Conservation (phyloP, 768 basidiomycete species). For the Mycena capillaripes region DNA sequence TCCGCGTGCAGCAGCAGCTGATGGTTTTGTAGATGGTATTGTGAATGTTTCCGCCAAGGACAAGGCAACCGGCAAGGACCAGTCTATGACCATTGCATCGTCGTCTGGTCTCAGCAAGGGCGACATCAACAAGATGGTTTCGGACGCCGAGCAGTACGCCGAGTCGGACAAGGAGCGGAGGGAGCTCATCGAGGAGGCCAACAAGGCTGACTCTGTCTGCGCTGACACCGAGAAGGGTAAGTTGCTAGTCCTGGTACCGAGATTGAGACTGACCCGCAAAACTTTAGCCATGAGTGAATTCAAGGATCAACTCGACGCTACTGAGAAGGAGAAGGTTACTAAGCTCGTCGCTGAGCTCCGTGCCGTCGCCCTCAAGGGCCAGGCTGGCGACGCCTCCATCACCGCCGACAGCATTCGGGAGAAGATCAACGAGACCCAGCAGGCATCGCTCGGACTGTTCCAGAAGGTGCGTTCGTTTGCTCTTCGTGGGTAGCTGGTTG, state of each 20-base stretch:
- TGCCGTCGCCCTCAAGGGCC: slow-evolving; percentile 91
- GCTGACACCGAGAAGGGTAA: slow-evolving; percentile 95
- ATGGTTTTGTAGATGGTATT: slow-evolving; percentile 78
- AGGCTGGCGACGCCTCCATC: slow-evolving; percentile 84
- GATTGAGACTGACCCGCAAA: slow-evolving; percentile 16
- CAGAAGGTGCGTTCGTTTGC: slow-evolving; percentile 72
- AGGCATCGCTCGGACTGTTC: slow-evolving; percentile 96
- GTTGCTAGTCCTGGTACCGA: slow-evolving; percentile 36
- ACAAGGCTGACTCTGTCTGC: slow-evolving; percentile 95
- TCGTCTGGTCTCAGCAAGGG: slow-evolving; percentile 96
- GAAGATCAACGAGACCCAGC: slow-evolving; percentile 94
- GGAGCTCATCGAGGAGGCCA: slow-evolving; percentile 93
- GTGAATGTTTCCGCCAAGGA: slow-evolving; percentile 98
- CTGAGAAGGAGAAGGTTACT: slow-evolving; percentile 95
- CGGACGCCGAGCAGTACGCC: slow-evolving; percentile 93
- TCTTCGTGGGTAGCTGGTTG: not conserved
- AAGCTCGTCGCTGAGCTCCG: slow-evolving; percentile 90
- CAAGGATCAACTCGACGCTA: slow-evolving; percentile 94
- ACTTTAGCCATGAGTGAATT: slow-evolving; percentile 91
- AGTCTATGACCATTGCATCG: slow-evolving; percentile 97
- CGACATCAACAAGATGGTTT: slow-evolving; percentile 98
- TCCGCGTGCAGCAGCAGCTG: slow-evolving; percentile 1
- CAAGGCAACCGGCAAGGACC: slow-evolving; percentile 91
- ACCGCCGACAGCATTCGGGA: slow-evolving; percentile 91
- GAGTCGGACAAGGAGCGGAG: slow-evolving; percentile 93